Base-by-base conservation (phyloP, 345 rosid genomes). In the Combretum micranthum region DNA sequence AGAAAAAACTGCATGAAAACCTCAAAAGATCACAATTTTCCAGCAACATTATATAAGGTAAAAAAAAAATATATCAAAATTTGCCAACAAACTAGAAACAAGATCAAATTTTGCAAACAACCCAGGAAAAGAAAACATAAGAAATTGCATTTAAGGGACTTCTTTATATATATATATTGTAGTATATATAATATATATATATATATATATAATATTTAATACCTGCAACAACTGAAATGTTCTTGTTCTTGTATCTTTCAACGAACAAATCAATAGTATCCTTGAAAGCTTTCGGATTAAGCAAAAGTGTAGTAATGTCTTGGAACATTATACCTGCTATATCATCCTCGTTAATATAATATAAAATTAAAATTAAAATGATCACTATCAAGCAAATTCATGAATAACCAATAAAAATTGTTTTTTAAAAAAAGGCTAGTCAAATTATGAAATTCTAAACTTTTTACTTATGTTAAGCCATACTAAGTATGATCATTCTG, bases 221-320 rank as follows among this genome's bases (percentile, higher is more conserved):
- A 94, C 99, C 99, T 82, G 96, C 96, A 78, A 94, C 97, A 50
- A 85, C 97, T 20, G 97, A 80, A 59, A 94, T 90, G 81, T 82
- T 82, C 71, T 77, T 83, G 64, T 81, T 96, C 65, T 69, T 80
- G 82, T 82, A 94, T 47, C 99, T 72, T 85, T 94, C 97, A 26
- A 90, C 92, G 62, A 94, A 90, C 72, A 94, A 62, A 67, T 90
- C 97, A 61, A 94, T 67, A 22, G 99, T 79, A 60, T 87, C 97
- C 79, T 83, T 94, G 75, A 94, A 94, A 15, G 94, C 90, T 63
- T 80, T 72, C 19, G 92, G 88, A 76, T 94, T 88, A 75, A 90
- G 77, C 56, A 94, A 71, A 50, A 90, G 85, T 20, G 97, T 85
- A 23, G 99, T 90, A 65, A 94, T 84, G 73, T 94, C 99, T 66